Percentiles rank a stretch among this genome's conserved stretches.
Conservation (phyloP, 2,329 filamentous ascomycete species). For the Mollisia scopiformis region DNA sequence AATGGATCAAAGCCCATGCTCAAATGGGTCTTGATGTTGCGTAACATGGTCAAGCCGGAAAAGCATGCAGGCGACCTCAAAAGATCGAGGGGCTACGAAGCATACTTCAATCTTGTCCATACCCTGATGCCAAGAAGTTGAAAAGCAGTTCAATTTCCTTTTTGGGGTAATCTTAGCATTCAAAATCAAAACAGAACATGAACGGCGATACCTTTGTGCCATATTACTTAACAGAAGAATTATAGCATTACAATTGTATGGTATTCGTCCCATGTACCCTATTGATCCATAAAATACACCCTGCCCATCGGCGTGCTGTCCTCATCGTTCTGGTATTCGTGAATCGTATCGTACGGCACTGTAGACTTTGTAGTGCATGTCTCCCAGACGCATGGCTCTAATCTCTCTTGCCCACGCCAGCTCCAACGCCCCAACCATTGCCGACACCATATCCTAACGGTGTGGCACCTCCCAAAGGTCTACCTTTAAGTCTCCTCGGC, state of each 20-base stretch:
- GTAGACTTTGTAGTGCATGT: not conserved
- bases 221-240: not conserved
- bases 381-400: not conserved
- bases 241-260: slow-evolving; percentile 1
- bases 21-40: too few species aligned
- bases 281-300: not conserved
- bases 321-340: not conserved
- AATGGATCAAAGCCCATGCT: too few species aligned
- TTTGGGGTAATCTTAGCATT: too few species aligned
- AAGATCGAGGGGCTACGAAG: too few species aligned
- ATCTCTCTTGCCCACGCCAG: slow-evolving; percentile 22
- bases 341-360: not conserved
- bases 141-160: too few species aligned
- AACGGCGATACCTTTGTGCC: not conserved
- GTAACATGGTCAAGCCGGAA: too few species aligned
- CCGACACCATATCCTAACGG: slow-evolving; percentile 33
- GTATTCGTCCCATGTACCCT: not conserved
- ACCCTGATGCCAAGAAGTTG: too few species aligned
- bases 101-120: too few species aligned
- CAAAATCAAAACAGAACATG: not conserved
- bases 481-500: slow-evolving; percentile 44
- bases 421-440: slow-evolving; percentile 27
- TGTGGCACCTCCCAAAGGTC: slow-evolving; percentile 30
- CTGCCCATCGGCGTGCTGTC: not conserved
- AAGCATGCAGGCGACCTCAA: too few species aligned